phyloP scores from a whole-genome alignment of 2,329 filamentous ascomycete species.

The Keithomyces neogunnii region DNA sequence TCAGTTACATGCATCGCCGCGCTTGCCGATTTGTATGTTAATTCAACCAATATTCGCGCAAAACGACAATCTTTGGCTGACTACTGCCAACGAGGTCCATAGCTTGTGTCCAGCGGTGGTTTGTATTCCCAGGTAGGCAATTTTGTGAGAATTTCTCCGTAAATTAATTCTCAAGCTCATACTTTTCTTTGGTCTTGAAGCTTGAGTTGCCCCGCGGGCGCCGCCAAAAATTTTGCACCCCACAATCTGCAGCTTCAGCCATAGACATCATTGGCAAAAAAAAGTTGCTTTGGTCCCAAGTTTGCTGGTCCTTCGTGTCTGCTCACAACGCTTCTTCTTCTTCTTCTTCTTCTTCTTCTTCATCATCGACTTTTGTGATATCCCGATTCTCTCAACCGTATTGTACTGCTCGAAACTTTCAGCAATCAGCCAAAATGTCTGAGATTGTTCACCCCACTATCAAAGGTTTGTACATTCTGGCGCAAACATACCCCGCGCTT shows the following conservation, averaged over 20 bases:
- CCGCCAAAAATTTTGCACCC: constrained; percentile 3
- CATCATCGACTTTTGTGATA: constrained; percentile 1
- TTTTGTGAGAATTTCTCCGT: neutral
- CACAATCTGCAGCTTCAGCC: neutral
- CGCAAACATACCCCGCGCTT: constrained; percentile 2
- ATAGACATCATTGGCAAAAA: neutral
- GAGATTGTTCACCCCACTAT: constrained; percentile 69
- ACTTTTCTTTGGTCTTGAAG: neutral
- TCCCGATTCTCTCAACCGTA: neutral
- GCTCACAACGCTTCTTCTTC: neutral
- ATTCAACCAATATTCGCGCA: too few species aligned
- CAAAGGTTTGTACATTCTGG: constrained; percentile 39
- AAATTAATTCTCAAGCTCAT: neutral
- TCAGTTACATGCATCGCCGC: too few species aligned
- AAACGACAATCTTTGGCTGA: too few species aligned
- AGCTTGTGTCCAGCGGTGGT: neutral
- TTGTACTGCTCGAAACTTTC: constrained; percentile 7
- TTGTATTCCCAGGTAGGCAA: neutral
- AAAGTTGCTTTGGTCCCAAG: constrained; percentile 3
- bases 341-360: neutral
- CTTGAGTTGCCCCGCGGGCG: neutral
- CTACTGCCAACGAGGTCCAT: neutral
- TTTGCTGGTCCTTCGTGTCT: neutral
- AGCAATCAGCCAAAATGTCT: constrained; percentile 40
- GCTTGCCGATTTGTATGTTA: too few species aligned